Base-by-base conservation (phyloP, 768 basidiomycete species). In the Pulveroboletus sp. region DNA sequence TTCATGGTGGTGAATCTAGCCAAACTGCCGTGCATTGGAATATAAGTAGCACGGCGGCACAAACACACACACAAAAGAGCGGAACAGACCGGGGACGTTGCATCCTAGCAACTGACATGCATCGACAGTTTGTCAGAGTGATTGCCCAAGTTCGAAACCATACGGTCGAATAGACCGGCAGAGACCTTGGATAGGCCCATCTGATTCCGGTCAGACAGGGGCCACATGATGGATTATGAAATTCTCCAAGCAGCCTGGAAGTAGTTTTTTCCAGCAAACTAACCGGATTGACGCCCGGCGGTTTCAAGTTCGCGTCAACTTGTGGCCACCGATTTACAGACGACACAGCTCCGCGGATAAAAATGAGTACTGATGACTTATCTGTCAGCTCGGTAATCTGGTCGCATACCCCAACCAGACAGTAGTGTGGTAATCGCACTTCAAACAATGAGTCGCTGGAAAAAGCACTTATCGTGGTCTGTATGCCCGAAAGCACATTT, bases 1-100 rank as follows among this genome's bases (percentile, higher is more conserved):
- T 80, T 83, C 82, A 84, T 84, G 46, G 10, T 27, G 45, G 4
- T 2, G 37, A 21, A 16, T 43, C 34, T 33, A 33, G 32, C 31
- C 33, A 35, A n/a, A 36, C 20, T 38, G 21, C 10, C 25, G 3
- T 31, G 29, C 31, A 36, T 29, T 48, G 23, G 11, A 32, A 23
- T 41, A 31, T 32, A 50, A 32, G 20, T 12, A n/a, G n/a, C n/a
- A n/a, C n/a, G n/a, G n/a, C n/a, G 12, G 31, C n/a, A 17, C 12
- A 41, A 12, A 10, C 11, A 35, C 21, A 34, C 14, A 33, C 32
- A 8, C 13, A 16, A 39, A 8, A 45, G 35, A 45, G 8, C 51
- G 60, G 60, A 35, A 42, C 43, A 42, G 47, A 36, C 13, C 55
- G 60, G 60, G n/a, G 32, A 17, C 27, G 24, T 40, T 31, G 37